Conservation (phyloP, 2,329 filamentous ascomycete species). For the Chlorencoelia australis region DNA sequence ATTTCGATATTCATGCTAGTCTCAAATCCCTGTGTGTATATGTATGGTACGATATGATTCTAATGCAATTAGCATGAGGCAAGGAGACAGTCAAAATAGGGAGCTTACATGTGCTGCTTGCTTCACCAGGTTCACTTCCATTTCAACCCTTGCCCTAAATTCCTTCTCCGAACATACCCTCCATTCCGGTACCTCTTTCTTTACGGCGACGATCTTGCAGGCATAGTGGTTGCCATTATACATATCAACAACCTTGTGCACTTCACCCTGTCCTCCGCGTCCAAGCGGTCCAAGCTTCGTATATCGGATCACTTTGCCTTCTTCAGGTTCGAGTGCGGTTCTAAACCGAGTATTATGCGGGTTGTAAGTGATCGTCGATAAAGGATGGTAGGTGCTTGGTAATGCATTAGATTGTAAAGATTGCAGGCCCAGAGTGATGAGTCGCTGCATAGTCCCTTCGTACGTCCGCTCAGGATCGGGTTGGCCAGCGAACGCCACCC, state of each 20-base stretch:
- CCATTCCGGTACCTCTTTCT: not conserved
- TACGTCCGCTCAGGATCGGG: slow-evolving; percentile 1
- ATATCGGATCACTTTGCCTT: not conserved
- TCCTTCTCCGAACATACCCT: not conserved
- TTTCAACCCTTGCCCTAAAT: slow-evolving; percentile 2
- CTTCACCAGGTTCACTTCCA: slow-evolving; percentile 1
- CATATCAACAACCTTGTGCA: slow-evolving; percentile 1
- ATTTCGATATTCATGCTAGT: no score
- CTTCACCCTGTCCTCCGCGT: not conserved
- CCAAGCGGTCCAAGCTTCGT: not conserved
- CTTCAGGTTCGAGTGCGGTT: not conserved
- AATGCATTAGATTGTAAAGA: not conserved
- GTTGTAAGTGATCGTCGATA: not conserved
- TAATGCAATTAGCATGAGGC: no score
- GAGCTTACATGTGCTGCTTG: no score
- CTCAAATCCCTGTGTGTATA: no score
- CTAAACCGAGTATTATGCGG: not conserved
- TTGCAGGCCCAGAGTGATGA: slow-evolving; percentile 1
- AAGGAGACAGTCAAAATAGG: no score
- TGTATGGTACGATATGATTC: no score
- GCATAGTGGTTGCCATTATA: slow-evolving; percentile 2
- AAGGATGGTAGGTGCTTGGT: not conserved
- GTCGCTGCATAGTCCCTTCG: slow-evolving; percentile 1
- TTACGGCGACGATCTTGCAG: slow-evolving; percentile 1
- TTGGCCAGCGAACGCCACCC: slow-evolving; percentile 1